Evolutionary conservation across 176 grass and related monocot genomes (phyloP).

Genomic region (Hordeum marinum): DNA sequence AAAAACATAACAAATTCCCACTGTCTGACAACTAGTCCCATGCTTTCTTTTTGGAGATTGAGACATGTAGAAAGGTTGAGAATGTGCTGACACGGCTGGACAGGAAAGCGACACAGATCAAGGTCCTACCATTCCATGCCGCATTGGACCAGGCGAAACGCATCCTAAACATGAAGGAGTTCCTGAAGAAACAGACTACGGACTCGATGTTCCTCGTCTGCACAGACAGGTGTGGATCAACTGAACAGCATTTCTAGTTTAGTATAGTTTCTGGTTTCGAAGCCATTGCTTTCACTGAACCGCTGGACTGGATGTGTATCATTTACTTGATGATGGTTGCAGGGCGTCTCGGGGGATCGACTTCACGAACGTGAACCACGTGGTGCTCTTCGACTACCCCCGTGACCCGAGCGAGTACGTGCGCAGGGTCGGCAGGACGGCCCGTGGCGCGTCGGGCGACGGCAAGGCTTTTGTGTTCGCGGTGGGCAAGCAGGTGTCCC

Average conservation of each 20-base stretch:
- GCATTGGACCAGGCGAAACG: constrained; percentile 71
- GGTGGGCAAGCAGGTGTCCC: constrained; percentile 77
- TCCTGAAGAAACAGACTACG: constrained; percentile 47
- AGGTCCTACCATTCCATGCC: constrained; percentile 77
- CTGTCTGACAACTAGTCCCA: neutral
- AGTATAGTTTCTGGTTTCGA: neutral
- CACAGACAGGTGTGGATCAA: constrained; percentile 63
- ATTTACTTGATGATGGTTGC: neutral
- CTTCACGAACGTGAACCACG: constrained; percentile 76
- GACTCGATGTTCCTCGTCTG: constrained; percentile 76
- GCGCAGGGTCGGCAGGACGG: constrained; percentile 71
- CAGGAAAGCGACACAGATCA: constrained; percentile 48
- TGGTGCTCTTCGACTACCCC: constrained; percentile 86
- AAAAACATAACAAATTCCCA: neutral
- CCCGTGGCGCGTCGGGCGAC: constrained; percentile 56
- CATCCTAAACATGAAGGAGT: constrained; percentile 71
- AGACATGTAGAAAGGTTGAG: constrained; percentile 94
- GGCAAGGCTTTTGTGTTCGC: constrained; percentile 84
- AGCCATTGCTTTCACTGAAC: neutral
- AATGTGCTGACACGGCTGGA: constrained; percentile 59
- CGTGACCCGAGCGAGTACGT: constrained; percentile 86
- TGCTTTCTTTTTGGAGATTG: constrained; percentile 50
- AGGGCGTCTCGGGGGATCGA: constrained; percentile 84
- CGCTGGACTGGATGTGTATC: neutral
- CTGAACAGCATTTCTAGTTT: neutral